Evolutionary conservation across 192 early-diverging fungal species (phyloP), one percentile per base, ranked within the genome.

Genomic region (Pilaira anomala): DNA sequence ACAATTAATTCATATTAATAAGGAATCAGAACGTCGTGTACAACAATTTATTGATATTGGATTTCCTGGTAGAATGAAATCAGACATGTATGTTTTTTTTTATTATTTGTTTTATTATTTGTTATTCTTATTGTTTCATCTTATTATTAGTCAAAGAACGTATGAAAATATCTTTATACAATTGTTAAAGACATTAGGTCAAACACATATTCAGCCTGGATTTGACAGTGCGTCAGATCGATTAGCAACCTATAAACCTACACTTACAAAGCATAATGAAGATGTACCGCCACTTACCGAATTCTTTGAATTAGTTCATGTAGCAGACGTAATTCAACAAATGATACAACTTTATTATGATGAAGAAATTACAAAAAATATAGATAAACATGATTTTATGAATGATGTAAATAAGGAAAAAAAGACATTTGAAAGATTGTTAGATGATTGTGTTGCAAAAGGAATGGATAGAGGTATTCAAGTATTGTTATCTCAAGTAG

Each of bases 221-320:
- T 93, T 91, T 76, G 72, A 67, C n/a, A 62, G 84, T 48, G 84
- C 82, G 9, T 75, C 70, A 13, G 54, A 76, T 63, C 69, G 74
- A 30, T 57, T 83, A 33, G 60, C 76, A 12, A 40, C 70, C 24
- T 78, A 80, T 75, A 68, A 80, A 65, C 64, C 83, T 19, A 46
- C 54, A 12, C 29, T 48, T 28, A 68, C 76, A 72, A 70, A 60
- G 60, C 39, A 69, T 22, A 63, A 39, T 19, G 67, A 67, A 28
- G 76, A 77, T 53, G 82, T 87, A 48, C 84, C 81, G 46, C 89
- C 82, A 45, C 72, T 86, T 29, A 80, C 70, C 63, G 89, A 93
- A 55, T 97, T 97, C 70, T 94, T 97, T 73, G 96, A 94, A 68
- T 76, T 98, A 41, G 88, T 97, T 14, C 96, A 98, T 75, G 80